phyloP scores from a whole-genome alignment of 2,329 filamentous ascomycete genomes.

The Pezizomycotina sp. region DNA sequence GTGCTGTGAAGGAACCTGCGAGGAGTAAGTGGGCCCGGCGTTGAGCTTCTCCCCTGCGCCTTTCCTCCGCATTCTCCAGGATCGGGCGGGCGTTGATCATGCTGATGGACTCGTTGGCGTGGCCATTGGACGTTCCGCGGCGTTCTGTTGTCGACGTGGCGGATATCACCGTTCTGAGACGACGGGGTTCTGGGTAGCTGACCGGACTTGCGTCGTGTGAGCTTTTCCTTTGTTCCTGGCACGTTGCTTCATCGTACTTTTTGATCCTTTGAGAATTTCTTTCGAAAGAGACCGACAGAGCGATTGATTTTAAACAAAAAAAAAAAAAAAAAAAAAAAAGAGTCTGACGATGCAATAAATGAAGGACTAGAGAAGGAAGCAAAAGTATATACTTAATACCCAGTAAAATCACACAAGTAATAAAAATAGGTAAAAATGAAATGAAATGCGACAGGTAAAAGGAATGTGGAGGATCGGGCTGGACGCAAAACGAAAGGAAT shows the following conservation, averaged over 20 bases:
- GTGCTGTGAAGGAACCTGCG: slow-evolving; percentile 19
- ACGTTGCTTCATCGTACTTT: slow-evolving; percentile 4
- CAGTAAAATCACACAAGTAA: too few species aligned
- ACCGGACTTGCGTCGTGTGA: slow-evolving; percentile 9
- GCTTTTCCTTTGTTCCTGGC: background rate
- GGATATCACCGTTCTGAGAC: slow-evolving; percentile 6
- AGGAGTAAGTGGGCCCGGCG: slow-evolving; percentile 13
- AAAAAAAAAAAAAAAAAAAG: too few species aligned
- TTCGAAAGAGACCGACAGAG: too few species aligned
- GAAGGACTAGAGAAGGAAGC: too few species aligned
- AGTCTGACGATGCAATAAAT: too few species aligned
- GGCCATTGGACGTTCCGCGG: too few species aligned
- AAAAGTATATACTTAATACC: too few species aligned
- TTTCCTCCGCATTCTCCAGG: slow-evolving; percentile 19
- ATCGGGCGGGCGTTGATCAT: slow-evolving; percentile 21
- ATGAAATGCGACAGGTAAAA: too few species aligned
- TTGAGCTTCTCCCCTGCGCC: slow-evolving; percentile 7
- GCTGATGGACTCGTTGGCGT: slow-evolving; percentile 9
- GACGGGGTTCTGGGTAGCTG: slow-evolving; percentile 6
- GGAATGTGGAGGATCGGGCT: too few species aligned
- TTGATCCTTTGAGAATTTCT: slow-evolving; percentile 10
- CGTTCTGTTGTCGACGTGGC: slow-evolving; percentile 7
- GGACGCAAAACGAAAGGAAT: too few species aligned
- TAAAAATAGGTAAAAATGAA: too few species aligned
- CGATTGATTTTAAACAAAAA: too few species aligned